These are phyloP conservation scores for Backusella luteola DNA, from an alignment of 192 early-diverging fungal genomes.

Conservation along the genomic window DNA sequence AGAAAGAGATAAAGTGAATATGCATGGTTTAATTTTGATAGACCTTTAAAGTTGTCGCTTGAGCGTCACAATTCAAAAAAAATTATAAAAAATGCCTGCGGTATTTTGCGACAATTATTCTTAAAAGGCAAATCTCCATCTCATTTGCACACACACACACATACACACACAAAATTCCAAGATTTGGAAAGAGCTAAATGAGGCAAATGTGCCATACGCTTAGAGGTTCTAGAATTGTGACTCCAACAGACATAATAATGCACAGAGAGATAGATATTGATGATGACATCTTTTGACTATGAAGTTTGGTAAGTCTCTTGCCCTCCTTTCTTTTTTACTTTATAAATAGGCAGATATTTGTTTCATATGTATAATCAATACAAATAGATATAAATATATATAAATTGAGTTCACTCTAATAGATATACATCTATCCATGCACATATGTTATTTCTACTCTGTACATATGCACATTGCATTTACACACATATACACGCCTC, in stretches of 20 bases:
- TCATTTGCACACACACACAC: not conserved
- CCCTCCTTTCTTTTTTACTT: not conserved
- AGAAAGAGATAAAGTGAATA: not conserved
- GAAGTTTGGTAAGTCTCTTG: not conserved
- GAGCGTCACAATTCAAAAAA: not conserved
- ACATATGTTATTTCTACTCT: slow-evolving; percentile 21
- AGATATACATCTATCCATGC: not conserved
- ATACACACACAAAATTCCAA: not conserved
- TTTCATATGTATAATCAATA: not conserved
- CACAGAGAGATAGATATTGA: not conserved
- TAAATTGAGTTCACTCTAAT: not conserved
- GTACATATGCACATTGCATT: not conserved
- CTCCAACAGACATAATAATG: not conserved
- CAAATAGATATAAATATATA: not conserved
- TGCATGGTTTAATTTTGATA: not conserved
- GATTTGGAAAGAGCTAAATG: not conserved
- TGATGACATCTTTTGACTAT: too few relatives aligned
- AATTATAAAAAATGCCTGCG: not conserved
- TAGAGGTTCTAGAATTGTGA: not conserved
- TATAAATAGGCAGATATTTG: not conserved
- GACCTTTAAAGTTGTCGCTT: not conserved
- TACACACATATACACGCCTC: not conserved
- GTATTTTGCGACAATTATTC: slow-evolving; percentile 1
- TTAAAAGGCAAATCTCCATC: not conserved
- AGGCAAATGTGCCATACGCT: slow-evolving; percentile 1